Conservation (phyloP, 2,329 filamentous ascomycete species). For the Pseudophaeomoniella oleicola region DNA sequence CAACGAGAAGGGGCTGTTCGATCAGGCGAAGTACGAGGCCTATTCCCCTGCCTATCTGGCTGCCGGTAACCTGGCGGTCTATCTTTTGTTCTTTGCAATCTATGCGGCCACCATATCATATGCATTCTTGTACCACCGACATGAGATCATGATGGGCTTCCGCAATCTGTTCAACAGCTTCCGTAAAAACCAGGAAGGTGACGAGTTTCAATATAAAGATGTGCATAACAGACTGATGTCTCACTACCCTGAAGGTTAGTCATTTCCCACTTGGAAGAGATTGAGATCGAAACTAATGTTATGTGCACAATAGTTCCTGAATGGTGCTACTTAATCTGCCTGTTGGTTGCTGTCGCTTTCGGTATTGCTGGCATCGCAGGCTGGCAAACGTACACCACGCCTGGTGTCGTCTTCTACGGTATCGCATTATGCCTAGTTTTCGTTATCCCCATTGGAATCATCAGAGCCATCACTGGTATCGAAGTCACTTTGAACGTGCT, state of each 20-base stretch:
- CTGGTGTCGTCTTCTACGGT: constrained; percentile 37
- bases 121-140: constrained; percentile 36
- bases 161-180: constrained; percentile 28
- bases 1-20: constrained; percentile 35
- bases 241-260: constrained; percentile 22
- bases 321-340: constrained; percentile 37
- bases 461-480: constrained; percentile 38
- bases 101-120: constrained; percentile 39
- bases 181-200: constrained; percentile 2
- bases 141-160: constrained; percentile 36
- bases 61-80: constrained; percentile 36
- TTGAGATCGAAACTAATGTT: no score
- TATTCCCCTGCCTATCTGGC: constrained; percentile 40
- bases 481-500: constrained; percentile 23
- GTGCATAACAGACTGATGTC: constrained; percentile 37
- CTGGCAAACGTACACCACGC: constrained; percentile 34
- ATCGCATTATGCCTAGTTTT: constrained; percentile 35
- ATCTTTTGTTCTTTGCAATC: constrained; percentile 41
- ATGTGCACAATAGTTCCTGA: constrained; percentile 19
- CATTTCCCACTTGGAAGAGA: no score
- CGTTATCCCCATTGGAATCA: constrained; percentile 37
- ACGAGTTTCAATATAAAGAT: constrained; percentile 19
- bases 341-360: constrained; percentile 29
- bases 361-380: constrained; percentile 18
- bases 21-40: constrained; percentile 28